Evolutionary conservation across 1,139 yeast genomes (phyloP).

Genomic region (Hyphopichia khmerensis): DNA sequence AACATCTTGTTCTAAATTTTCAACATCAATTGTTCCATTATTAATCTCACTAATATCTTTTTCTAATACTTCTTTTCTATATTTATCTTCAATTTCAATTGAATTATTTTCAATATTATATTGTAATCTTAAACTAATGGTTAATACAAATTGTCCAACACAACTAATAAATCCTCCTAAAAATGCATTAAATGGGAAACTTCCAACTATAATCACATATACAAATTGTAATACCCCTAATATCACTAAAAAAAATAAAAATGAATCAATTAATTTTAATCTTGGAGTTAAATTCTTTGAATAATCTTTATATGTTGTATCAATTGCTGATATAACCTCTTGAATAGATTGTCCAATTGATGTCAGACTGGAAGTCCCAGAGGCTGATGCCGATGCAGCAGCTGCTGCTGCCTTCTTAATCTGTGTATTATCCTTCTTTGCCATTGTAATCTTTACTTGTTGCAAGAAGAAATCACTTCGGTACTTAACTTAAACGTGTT

Average conservation of each 20-base stretch:
- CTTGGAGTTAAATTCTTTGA: constrained; percentile 40
- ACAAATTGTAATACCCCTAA: constrained; percentile 78
- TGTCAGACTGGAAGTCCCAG: too few species aligned
- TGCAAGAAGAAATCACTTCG: background rate
- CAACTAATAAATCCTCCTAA: constrained; percentile 90
- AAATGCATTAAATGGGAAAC: constrained; percentile 95
- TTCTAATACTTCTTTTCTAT: constrained; percentile 4
- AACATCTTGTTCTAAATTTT: constrained; percentile 8
- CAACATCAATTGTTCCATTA: constrained; percentile 6
- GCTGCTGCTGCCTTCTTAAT: constrained; percentile 25
- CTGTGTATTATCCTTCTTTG: constrained; percentile 31
- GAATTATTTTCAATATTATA: constrained; percentile 21
- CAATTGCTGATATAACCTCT: constrained; percentile 51
- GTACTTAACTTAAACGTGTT: constrained; percentile 5
- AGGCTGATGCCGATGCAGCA: too few species aligned
- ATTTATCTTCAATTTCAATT: background rate
- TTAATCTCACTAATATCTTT: constrained; percentile 5
- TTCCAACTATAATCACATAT: constrained; percentile 76
- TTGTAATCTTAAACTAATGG: constrained; percentile 79
- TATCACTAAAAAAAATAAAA: constrained; percentile 69
- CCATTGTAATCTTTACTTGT: constrained; percentile 24
- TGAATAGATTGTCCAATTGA: constrained; percentile 15
- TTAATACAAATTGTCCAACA: constrained; percentile 92
- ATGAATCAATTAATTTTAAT: constrained; percentile 70
- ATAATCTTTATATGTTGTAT: constrained; percentile 50